Evolutionary conservation across 495 filamentous ascomycete species (phyloP).

Genomic region (Penicillium soppii): DNA sequence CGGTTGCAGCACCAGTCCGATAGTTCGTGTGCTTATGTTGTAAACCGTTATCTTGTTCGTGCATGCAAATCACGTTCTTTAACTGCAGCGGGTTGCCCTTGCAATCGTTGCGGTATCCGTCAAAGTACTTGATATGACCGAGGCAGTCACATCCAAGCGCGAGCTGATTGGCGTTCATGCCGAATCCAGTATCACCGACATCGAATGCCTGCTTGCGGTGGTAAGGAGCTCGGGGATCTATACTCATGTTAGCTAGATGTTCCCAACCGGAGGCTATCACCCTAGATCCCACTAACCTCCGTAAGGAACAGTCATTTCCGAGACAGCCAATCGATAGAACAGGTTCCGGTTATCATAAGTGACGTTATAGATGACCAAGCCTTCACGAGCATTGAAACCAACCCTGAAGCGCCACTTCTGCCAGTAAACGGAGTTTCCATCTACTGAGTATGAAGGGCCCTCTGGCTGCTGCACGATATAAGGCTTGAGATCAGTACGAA

Average conservation of each 20-base stretch:
- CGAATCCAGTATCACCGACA: conserved; percentile 67
- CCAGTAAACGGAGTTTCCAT: conserved; percentile 56
- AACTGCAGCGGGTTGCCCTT: conserved; percentile 53
- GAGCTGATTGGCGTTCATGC: conserved; percentile 66
- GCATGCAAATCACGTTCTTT: conserved; percentile 63
- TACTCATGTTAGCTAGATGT: conserved; percentile 10
- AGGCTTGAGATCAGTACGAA: conserved; percentile 66
- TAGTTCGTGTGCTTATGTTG: conserved; percentile 73
- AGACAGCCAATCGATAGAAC: conserved; percentile 68
- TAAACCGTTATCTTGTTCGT: conserved; percentile 69
- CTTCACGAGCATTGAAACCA: conserved; percentile 64
- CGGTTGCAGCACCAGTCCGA: conserved; percentile 57
- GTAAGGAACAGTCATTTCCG: conserved; percentile 72
- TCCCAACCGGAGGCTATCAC: too few species aligned
- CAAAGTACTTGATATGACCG: conserved; percentile 66
- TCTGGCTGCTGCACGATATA: conserved; percentile 75
- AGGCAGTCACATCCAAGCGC: conserved; percentile 69
- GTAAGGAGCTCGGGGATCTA: conserved; percentile 65
- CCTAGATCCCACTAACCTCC: conserved; percentile 26
- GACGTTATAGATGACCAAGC: conserved; percentile 61
- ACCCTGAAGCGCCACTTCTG: conserved; percentile 69
- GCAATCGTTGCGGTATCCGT: conserved; percentile 53
- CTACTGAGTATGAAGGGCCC: conserved; percentile 64
- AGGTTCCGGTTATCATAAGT: conserved; percentile 67
- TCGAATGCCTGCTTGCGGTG: conserved; percentile 75